Evolutionary conservation across 2,329 filamentous ascomycete species (phyloP), one percentile per base, ranked within the genome.

Genomic region (Colletotrichum simmondsii): DNA sequence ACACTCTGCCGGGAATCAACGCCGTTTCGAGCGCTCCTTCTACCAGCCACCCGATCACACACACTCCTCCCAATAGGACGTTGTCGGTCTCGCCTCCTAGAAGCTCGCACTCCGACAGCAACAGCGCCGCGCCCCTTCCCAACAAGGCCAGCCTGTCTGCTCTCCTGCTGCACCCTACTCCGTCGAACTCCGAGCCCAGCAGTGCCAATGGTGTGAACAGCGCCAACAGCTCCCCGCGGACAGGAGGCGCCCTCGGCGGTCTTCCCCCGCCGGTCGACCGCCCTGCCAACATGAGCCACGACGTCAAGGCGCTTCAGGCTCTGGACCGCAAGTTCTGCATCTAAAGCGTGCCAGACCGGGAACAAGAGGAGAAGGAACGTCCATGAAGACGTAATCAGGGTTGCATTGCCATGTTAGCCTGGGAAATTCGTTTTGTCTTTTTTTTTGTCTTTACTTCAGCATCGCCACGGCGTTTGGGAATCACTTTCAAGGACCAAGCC

Each of bases 301-400:
- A 94, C 75, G 88, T 87, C 73, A 86, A 91, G 75, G 92, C 91
- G 2, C 80, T 94, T 58, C 87, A 90, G 75, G 91, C 93, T 78
- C 83, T 94, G 62, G 90, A 94, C 80, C 85, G 87, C 75, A 89
- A 89, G 76, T 89, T 90, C 76, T 84, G 80, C 75, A 78, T 81
- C 42, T 84, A 78, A 32, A 46, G n/a, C 7, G 28, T 24, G 19
- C 37, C 12, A 10, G 22, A 14, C 3, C 24, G 16, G 19, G 22
- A 8, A 49, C 24, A n/a, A 32, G 24, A 30, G 26, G 8, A 19
- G 16, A 6, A 24, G 8, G 3, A 35, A 5, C 7, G 53, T 30
- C 57, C 6, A 32, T 6, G 26, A 16, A 61, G 56, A 60, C 28
- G 54, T 3, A 32, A 12, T n/a, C 28, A 12, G 42, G 19, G 28